These are phyloP conservation scores for Cryphonectria nitschkei DNA, from an alignment of 2,329 filamentous ascomycete species.

Conservation along the genomic window DNA sequence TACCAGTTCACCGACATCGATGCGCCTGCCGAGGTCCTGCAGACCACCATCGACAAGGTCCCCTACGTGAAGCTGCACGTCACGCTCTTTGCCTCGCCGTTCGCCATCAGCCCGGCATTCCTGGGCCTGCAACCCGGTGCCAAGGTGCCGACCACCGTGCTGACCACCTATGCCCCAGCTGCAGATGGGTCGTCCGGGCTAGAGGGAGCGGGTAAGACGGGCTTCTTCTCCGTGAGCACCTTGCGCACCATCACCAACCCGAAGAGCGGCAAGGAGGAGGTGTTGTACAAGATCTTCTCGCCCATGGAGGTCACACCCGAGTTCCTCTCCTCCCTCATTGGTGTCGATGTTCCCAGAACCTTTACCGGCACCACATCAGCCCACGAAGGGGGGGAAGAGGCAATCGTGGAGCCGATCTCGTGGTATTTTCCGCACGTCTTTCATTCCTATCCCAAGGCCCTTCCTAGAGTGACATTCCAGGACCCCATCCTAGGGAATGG, in stretches of 20 bases:
- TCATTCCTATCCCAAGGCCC: slow-evolving; percentile 82
- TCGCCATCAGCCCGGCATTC: slow-evolving; percentile 69
- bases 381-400: slow-evolving; percentile 35
- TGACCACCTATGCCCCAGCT: slow-evolving; percentile 75
- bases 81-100: slow-evolving; percentile 82
- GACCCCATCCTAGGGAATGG: slow-evolving; percentile 70
- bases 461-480: slow-evolving; percentile 87
- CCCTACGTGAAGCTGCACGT: slow-evolving; percentile 87
- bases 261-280: slow-evolving; percentile 55
- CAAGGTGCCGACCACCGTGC: slow-evolving; percentile 71
- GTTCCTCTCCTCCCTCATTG: slow-evolving; percentile 59
- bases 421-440: slow-evolving; percentile 82
- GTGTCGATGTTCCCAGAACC: slow-evolving; percentile 48
- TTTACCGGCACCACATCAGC: slow-evolving; percentile 26
- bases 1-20: slow-evolving; percentile 78
- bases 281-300: slow-evolving; percentile 69
- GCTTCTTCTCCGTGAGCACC: slow-evolving; percentile 86
- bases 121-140: slow-evolving; percentile 68
- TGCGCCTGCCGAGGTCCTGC: slow-evolving; percentile 66
- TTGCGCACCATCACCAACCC: slow-evolving; percentile 68
- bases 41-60: slow-evolving; percentile 72
- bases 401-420: slow-evolving; percentile 56
- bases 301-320: slow-evolving; percentile 54
- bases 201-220: slow-evolving; percentile 69
- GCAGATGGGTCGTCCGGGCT: slow-evolving; percentile 55